These are phyloP conservation scores for Malassezia yamatoensis DNA, from an alignment of 1,284 basidiomycete genomes.

Conservation along the genomic window DNA sequence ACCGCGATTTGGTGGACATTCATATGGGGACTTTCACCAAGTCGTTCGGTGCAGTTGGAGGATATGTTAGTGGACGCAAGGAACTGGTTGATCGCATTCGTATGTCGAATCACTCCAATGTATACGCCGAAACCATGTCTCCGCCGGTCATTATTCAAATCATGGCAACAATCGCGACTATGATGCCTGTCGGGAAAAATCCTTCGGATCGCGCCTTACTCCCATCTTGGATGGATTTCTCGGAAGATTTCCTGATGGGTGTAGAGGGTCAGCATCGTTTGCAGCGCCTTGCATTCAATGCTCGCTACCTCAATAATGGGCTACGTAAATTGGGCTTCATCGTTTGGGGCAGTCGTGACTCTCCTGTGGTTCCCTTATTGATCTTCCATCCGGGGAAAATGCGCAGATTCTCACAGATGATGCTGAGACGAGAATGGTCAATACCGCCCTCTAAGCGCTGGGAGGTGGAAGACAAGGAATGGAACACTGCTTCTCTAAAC, in stretches of 20 bases:
- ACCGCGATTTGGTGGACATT: conserved; percentile 73
- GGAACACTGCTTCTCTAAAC: conserved; percentile 12
- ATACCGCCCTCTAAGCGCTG: conserved; percentile 37
- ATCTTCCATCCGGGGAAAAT: conserved; percentile 70
- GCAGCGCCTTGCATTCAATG: conserved; percentile 84
- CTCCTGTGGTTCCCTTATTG: conserved; percentile 84
- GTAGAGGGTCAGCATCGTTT: conserved; percentile 70
- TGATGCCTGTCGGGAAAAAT: conserved; percentile 63
- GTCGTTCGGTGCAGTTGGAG: conserved; percentile 93
- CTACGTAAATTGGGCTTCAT: conserved; percentile 91
- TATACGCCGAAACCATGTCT: conserved; percentile 82
- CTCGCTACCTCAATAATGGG: conserved; percentile 77
- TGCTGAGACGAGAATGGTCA: conserved; percentile 34
- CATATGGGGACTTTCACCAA: conserved; percentile 99
- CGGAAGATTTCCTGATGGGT: conserved; percentile 32
- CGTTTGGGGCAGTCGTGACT: conserved; percentile 81
- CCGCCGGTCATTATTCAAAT: conserved; percentile 86
- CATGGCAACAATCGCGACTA: conserved; percentile 81
- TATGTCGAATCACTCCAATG: conserved; percentile 68
- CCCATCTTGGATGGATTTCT: conserved; percentile 38
- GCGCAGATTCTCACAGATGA: conserved; percentile 42
- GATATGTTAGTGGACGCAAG: conserved; percentile 81
- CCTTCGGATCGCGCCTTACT: conserved; percentile 35
- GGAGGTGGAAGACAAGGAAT: conserved; percentile 13
- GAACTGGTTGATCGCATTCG: conserved; percentile 70